phyloP scores from a whole-genome alignment of 176 grass and related monocot species.

The Olyra latifolia region DNA sequence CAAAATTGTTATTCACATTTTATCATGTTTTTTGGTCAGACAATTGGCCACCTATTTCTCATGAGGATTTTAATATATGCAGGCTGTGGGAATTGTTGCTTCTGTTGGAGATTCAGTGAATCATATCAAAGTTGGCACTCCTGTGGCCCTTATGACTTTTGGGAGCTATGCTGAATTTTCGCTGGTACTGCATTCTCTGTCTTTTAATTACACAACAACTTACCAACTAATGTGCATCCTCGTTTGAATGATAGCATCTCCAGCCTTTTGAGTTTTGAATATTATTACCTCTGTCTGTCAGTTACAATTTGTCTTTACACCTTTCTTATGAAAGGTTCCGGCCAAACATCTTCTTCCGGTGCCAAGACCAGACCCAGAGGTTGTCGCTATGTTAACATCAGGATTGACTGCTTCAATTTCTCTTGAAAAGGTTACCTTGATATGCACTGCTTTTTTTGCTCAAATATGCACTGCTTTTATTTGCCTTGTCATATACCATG shows the following conservation, averaged over 20 bases:
- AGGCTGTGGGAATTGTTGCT: slow-evolving; percentile 93
- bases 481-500: background rate
- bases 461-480: background rate
- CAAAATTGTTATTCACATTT: background rate
- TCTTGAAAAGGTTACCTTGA: slow-evolving; percentile 80
- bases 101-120: slow-evolving; percentile 77
- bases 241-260: slow-evolving; percentile 20
- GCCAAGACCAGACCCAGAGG: slow-evolving; percentile 88
- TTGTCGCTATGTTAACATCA: slow-evolving; percentile 97
- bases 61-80: slow-evolving; percentile 36
- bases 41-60: background rate
- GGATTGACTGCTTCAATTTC: slow-evolving; percentile 98
- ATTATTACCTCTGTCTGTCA: background rate
- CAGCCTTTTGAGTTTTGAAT: background rate
- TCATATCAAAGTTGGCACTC: slow-evolving; percentile 85
- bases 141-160: slow-evolving; percentile 96
- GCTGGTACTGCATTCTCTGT: slow-evolving; percentile 48
- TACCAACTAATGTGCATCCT: background rate
- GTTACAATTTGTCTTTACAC: slow-evolving; percentile 26
- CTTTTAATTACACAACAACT: slow-evolving; percentile 30
- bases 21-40: background rate
- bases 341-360: slow-evolving; percentile 96
- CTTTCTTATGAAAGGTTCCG: slow-evolving; percentile 68
- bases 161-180: slow-evolving; percentile 91
- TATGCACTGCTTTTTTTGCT: slow-evolving; percentile 11